Base-by-base conservation (phyloP, 164 flowering plant species). In the Sedum album region DNA sequence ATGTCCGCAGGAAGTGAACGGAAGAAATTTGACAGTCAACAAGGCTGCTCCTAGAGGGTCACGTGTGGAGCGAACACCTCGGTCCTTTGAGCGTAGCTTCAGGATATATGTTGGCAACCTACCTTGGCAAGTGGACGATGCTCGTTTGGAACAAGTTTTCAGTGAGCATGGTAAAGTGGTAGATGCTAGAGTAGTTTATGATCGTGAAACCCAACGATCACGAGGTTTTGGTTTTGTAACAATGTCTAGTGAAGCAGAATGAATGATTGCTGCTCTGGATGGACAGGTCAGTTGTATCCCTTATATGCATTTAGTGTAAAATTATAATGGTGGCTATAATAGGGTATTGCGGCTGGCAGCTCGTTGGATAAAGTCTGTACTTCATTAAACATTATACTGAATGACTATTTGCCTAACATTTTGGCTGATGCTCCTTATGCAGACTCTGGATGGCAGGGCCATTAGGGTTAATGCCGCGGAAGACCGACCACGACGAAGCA, bases 21-120 rank as follows among this genome's bases (percentile, higher is more conserved):
- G 95, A 60, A 82, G 97, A 75, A 38, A 74, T 31, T 77, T 90
- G 71, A 86, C 88, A 25, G 97, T 90, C 7, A 88, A 86, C 77
- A 88, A 81, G 79, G 94, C 93, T 67, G 81, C 91, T 60, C 95
- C 91, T 14, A 83, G 82, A 75, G 95, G 97, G 49, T 67, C 89
- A 25, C 73, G 81, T 39, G 79, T 81, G 49, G 89, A 82, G 71
- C 79, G 79, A 20, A 20, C 70, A 20, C 60, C 68, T 39, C 71
- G 63, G 51, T 62, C 26, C 2, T 48, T 26, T 15, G 82, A 42
- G 26, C 71, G 88, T 62, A 39, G 83, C 51, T 69, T 72, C 73
- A 85, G 82, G 75, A 60, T 85, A 31, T 86, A 84, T 69, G 87
- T 85, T 44, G 88, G 91, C n/a, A 85, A 86, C 72, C 78, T 86